These are phyloP conservation scores for Pseudogymnoascus sp. DNA, from an alignment of 2,329 filamentous ascomycete species.

Conservation along the genomic window DNA sequence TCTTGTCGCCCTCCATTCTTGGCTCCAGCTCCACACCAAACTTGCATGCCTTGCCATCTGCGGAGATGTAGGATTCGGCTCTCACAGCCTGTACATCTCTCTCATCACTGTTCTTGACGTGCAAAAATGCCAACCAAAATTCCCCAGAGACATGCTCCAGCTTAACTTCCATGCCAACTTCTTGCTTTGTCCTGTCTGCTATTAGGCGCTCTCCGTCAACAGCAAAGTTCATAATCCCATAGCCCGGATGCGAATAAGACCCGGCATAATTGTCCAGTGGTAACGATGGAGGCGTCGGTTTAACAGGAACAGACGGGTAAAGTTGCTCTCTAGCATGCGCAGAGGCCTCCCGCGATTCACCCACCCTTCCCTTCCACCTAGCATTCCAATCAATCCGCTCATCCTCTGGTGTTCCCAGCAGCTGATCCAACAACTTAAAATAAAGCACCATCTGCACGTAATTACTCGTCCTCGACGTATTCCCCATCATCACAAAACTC, in stretches of 20 bases:
- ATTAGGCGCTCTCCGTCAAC: background rate
- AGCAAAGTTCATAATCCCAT: background rate
- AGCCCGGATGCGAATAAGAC: conserved; percentile 32
- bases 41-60: conserved; percentile 15
- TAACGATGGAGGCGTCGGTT: conserved; percentile 29
- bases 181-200: conserved; percentile 6
- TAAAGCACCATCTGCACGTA: conserved; percentile 27
- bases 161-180: conserved; percentile 14
- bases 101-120: conserved; percentile 12
- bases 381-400: conserved; percentile 31
- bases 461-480: conserved; percentile 36
- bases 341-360: conserved; percentile 26
- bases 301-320: conserved; percentile 32
- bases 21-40: conserved; percentile 19
- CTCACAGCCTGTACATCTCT: conserved; percentile 14
- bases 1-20: conserved; percentile 17
- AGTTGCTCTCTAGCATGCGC: conserved; percentile 19
- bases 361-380: conserved; percentile 16
- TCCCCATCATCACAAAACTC: conserved; percentile 36
- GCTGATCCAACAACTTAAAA: conserved; percentile 35
- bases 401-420: conserved; percentile 27
- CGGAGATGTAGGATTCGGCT: conserved; percentile 21
- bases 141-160: conserved; percentile 24
- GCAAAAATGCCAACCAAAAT: conserved; percentile 20
- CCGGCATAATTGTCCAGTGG: conserved; percentile 33